Percentiles rank a stretch among this genome's conserved stretches.
phyloP scores from a whole-genome alignment of 2,329 filamentous ascomycete species.

The Penicillium sp. region DNA sequence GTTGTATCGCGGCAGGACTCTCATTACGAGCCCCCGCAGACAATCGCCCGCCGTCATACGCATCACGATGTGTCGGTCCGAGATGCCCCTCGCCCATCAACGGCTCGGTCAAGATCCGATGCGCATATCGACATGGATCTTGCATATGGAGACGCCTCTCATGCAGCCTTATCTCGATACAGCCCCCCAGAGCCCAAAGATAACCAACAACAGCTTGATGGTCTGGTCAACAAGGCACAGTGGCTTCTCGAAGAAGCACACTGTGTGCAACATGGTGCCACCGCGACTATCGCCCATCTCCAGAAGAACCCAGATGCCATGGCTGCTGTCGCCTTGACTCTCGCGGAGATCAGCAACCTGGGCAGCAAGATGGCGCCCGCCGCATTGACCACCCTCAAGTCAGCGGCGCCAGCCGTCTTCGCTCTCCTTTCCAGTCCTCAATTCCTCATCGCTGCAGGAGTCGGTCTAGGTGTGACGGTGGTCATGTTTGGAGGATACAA shows the following conservation, averaged over 20 bases:
- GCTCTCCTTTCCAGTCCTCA: slow-evolving; percentile 84
- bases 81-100: slow-evolving; percentile 25
- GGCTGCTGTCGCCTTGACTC: slow-evolving; percentile 85
- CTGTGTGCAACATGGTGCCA: slow-evolving; percentile 81
- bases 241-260: slow-evolving; percentile 79
- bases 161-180: slow-evolving; percentile 53
- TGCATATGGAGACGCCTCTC: slow-evolving; percentile 83
- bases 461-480: slow-evolving; percentile 88
- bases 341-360: slow-evolving; percentile 85
- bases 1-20: slow-evolving; percentile 22
- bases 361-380: slow-evolving; percentile 80
- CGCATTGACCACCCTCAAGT: slow-evolving; percentile 73
- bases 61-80: slow-evolving; percentile 35
- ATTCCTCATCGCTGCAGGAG: slow-evolving; percentile 87
- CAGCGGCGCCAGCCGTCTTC: slow-evolving; percentile 80
- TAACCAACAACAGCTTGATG: slow-evolving; percentile 59
- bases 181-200: slow-evolving; percentile 45
- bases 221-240: slow-evolving; percentile 73
- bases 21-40: slow-evolving; percentile 21
- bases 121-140: slow-evolving; percentile 77
- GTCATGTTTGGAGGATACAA: slow-evolving; percentile 97
- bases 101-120: slow-evolving; percentile 34
- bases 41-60: slow-evolving; percentile 41
- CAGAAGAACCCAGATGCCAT: slow-evolving; percentile 86
- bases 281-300: slow-evolving; percentile 75